Percentiles rank a stretch among this genome's conserved stretches.
phyloP scores from a whole-genome alignment of 192 early-diverging fungal genomes.

The Nowakowskiella sp. region DNA sequence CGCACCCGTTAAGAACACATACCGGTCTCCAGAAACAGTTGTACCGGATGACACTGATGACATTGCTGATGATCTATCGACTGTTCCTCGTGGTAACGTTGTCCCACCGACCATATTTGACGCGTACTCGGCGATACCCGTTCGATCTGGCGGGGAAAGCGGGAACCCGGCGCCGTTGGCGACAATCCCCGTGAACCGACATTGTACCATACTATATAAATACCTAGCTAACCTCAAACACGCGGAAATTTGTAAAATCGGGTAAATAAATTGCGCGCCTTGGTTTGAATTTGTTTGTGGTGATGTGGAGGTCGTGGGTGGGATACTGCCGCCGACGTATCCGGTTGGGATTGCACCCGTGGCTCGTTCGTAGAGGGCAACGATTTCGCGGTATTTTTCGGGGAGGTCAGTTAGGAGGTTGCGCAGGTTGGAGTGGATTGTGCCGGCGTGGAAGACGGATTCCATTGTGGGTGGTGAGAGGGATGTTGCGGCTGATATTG shows the following conservation, averaged over 20 bases:
- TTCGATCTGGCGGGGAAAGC: slow-evolving; percentile 17
- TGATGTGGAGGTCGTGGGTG: not conserved
- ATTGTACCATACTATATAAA: slow-evolving; percentile 37
- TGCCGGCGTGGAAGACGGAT: not conserved
- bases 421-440: slow-evolving; percentile 14
- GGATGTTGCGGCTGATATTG: not conserved
- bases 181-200: slow-evolving; percentile 26
- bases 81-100: not conserved
- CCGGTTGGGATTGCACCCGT: slow-evolving; percentile 31
- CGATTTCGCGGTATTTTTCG: slow-evolving; percentile 59
- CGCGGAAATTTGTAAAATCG: slow-evolving; percentile 56
- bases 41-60: slow-evolving; percentile 7
- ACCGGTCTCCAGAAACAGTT: slow-evolving; percentile 10
- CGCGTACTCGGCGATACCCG: slow-evolving; percentile 24
- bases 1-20: slow-evolving; percentile 24
- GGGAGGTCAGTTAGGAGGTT: slow-evolving; percentile 47
- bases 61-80: not conserved
- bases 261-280: slow-evolving; percentile 26
- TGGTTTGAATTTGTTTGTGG: too few relatives aligned
- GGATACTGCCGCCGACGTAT: not conserved
- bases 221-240: slow-evolving; percentile 64
- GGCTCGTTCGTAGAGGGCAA: slow-evolving; percentile 54
- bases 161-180: slow-evolving; percentile 33
- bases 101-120: slow-evolving; percentile 20
- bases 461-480: slow-evolving; percentile 1